A percentile compares a stretch with the other conserved stretches of the same genome.
Conservation (phyloP, 2,329 filamentous ascomycete genomes). For the Botrytis sinoallii region DNA sequence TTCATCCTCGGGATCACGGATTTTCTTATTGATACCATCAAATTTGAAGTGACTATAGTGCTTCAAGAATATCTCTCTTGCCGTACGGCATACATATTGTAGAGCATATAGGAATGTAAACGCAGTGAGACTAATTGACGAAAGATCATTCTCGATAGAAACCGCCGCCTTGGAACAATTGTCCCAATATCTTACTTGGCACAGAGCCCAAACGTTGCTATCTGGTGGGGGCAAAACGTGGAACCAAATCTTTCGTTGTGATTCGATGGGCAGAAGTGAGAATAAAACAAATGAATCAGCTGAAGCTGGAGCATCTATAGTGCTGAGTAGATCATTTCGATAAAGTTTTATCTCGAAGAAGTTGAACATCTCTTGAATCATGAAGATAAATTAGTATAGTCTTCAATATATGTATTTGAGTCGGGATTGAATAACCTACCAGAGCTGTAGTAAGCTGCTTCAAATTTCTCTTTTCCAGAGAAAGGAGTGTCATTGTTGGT, state of each 20-base stretch:
- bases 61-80: background rate
- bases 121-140: background rate
- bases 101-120: background rate
- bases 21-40: background rate
- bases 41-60: background rate
- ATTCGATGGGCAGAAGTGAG: background rate
- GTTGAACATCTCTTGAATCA: background rate
- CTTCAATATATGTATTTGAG: background rate
- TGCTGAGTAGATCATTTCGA: background rate
- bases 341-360: background rate
- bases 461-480: background rate
- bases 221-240: background rate
- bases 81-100: background rate
- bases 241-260: constrained; percentile 1
- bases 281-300: background rate
- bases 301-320: background rate
- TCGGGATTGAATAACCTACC: background rate
- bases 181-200: accelerated
- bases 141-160: background rate
- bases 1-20: background rate
- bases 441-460: background rate
- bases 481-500: too few relatives aligned
- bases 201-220: background rate
- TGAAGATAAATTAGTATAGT: background rate
- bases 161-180: background rate